A percentile compares a stretch with the other conserved stretches of the same genome.
Evolutionary conservation across 1,284 basidiomycete genomes (phyloP).

Genomic region (Leccinum glutinopallens): DNA sequence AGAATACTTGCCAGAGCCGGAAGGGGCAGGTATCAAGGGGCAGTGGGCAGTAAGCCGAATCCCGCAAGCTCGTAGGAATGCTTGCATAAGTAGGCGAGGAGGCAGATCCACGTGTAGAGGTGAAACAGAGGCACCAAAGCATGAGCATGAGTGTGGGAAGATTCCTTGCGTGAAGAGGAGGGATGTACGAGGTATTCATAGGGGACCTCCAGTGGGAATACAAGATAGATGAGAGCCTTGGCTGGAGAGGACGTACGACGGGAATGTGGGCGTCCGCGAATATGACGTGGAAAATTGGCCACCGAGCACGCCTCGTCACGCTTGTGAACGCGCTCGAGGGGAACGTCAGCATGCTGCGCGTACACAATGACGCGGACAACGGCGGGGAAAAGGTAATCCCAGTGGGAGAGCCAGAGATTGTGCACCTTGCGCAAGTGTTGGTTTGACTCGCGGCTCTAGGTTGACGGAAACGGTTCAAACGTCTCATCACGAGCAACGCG

Average conservation of each 20-base stretch:
- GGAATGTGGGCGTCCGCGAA: constrained; percentile 53
- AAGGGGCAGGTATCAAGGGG: no score
- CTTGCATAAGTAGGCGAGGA: no score
- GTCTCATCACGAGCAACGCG: constrained; percentile 62
- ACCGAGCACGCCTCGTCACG: constrained; percentile 43
- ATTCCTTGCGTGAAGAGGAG: no score
- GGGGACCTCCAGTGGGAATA: constrained; percentile 57
- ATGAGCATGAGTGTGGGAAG: no score
- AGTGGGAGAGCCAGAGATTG: constrained; percentile 46
- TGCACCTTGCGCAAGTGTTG: constrained; percentile 32
- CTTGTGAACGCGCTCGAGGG: constrained; percentile 39
- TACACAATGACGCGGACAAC: constrained; percentile 13
- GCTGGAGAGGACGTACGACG: constrained; percentile 70
- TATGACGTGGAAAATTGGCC: constrained; percentile 53
- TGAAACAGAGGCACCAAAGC: no score
- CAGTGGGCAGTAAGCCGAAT: no score
- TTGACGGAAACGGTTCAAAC: constrained; percentile 73
- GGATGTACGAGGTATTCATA: constrained; percentile 31
- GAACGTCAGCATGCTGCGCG: constrained; percentile 30
- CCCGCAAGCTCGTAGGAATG: no score
- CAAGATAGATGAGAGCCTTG: constrained; percentile 55
- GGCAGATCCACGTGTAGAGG: no score
- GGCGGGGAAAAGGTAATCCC: constrained; percentile 13
- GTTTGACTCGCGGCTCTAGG: constrained; percentile 33
- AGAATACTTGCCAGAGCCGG: no score